Conservation (phyloP, 2,329 filamentous ascomycete species). For the Cryphonectria naterciae region DNA sequence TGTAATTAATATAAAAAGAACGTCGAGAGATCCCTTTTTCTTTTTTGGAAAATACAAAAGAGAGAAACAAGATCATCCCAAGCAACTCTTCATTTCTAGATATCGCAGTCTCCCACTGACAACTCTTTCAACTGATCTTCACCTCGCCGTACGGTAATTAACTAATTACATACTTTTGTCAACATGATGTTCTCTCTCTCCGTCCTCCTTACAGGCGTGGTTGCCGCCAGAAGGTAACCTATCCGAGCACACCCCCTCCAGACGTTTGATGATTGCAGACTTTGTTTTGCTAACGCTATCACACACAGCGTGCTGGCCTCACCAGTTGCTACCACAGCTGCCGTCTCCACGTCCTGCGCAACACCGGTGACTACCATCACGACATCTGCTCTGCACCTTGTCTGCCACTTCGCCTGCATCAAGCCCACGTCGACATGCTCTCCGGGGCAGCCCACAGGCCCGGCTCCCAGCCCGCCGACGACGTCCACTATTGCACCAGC, state of each 20-base stretch:
- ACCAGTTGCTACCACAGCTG: background rate
- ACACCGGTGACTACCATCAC: slow-evolving; percentile 14
- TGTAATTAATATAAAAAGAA: slow-evolving; percentile 13
- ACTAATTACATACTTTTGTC: background rate
- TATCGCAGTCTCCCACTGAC: background rate
- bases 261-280: background rate
- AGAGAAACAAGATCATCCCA: background rate
- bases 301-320: background rate
- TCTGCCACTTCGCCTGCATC: slow-evolving; percentile 5
- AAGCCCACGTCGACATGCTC: background rate
- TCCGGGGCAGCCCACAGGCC: slow-evolving; percentile 18
- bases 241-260: background rate
- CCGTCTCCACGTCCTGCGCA: slow-evolving; percentile 13
- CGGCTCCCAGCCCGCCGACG: slow-evolving; percentile 1
- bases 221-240: slow-evolving; percentile 5
- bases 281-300: background rate
- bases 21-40: background rate
- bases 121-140: background rate
- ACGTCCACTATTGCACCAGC: background rate
- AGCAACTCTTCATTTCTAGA: background rate
- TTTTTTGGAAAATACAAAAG: background rate
- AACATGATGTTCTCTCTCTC: slow-evolving; percentile 2
- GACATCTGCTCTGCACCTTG: background rate
- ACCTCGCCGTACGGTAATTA: background rate
- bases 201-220: background rate